Base-by-base conservation (phyloP, 768 basidiomycete species). In the Tubosaeta sp. region DNA sequence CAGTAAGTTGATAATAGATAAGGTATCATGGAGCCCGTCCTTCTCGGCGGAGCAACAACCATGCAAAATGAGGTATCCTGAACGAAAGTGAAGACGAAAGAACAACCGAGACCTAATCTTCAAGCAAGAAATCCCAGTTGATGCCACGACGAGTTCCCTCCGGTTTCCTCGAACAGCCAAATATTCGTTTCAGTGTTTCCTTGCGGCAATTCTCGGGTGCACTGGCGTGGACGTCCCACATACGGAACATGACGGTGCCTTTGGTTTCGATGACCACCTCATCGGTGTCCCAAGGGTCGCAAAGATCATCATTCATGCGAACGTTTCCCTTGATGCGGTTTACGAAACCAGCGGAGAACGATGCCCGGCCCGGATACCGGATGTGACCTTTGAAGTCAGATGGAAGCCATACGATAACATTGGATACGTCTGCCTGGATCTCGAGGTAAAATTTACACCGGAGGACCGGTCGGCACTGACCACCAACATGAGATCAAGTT, bases 121-220 rank as follows among this genome's bases (percentile, higher is more conserved):
- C 85, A 44, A 90, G 75, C 52, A 90, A 71, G 68, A 86, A 89
- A 65, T 90, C 88, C 88, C 88, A 90, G 69, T 89, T 78, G 53
- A 87, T 83, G 41, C 63, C 58, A 3, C 50, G 52, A 38, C 72
- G 58, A 29, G 61, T 60, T 61, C 79, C 81, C 7, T 80, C 78
- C 41, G 74, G 70, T 65, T 77, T 84, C 60, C 75, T 80, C 32
- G 62, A 51, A 65, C 80, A 80, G 38, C 83, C 74, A 62, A 87
- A 85, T 53, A 87, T 73, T 44, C 85, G 77, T 65, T 80, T 84
- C 57, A 84, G 65, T 2, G 76, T 71, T 69, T 89, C 88, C 65
- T 78, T 82, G 51, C 78, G 79, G 43, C 71, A 51, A 43, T 77
- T 80, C 65, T 90, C 88, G 17, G 86, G 82, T 42, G 80, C 75